Evolutionary conservation across 208 protist species (phyloP), one percentile per base, ranked within the genome.

Genomic region (Trichomonas vaginalis): DNA sequence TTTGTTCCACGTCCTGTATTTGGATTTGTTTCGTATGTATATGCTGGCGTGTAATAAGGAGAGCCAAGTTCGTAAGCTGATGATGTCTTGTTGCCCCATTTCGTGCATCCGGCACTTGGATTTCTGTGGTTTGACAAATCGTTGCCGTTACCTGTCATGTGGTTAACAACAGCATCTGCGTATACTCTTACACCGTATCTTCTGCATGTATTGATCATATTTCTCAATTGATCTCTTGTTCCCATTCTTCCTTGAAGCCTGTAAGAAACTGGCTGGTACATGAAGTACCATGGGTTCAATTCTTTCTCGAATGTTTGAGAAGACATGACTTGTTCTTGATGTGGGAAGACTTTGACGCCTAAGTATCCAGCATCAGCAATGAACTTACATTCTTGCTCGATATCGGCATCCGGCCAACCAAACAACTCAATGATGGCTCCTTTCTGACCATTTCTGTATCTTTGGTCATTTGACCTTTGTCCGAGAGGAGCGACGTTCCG

Each of bases 261-360:
- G 48, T 98, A 98, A 32, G 88, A 96, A 2, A 96, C 97, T 46
- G 97, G 97, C 95, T 97, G 97, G 95, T 97, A 97, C 88, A 97
- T 97, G 56, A 97, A 97, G 83, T 97, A 97, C 97, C 97, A 98
- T 61, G 97, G 97, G 46, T 97, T 98, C 9, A 98, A 46, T 35
- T 96, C 56, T 12, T 95, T 88, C 40, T 97, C 96, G 12, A 96
- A 96, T 32, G 96, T 96, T 35, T 98, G 90, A 32, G 49, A 37
- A n/a, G 96, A 96, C 96, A 98, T 97, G 23, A 98, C 46, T 42
- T 97, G 95, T 92, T 98, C 97, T 56, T 97, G 96, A 23, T 92
- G 46, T 56, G 97, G 97, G 80, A 97, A 98, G 0, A 98, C 40
- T 95, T 98, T 98, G 15, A 97, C 97, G 35, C 97, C 88, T 32